A percentile compares a stretch with the other conserved stretches of the same genome.
These are phyloP conservation scores for Saccharum hybrid DNA, from an alignment of 202 grass and related monocot genomes.

Conservation along the genomic window DNA sequence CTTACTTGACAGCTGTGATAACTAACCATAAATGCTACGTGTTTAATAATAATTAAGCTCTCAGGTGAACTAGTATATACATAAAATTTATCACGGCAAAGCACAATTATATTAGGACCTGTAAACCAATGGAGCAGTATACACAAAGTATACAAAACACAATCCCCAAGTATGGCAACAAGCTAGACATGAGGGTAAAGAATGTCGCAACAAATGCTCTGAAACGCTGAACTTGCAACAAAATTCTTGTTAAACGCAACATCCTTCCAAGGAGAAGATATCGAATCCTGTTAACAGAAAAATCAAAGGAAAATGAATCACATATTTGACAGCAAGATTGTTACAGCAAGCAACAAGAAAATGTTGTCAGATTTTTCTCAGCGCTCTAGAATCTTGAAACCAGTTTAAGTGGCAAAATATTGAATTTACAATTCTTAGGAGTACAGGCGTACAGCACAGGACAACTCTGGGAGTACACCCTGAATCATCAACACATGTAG, in stretches of 20 bases:
- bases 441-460: neutral
- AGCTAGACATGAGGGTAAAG: slow-evolving; percentile 88
- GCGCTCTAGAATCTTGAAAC: neutral
- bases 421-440: slow-evolving; percentile 25
- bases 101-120: slow-evolving; percentile 56
- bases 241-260: slow-evolving; percentile 89
- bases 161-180: slow-evolving; percentile 95
- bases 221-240: slow-evolving; percentile 81
- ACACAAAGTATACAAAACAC: slow-evolving; percentile 91
- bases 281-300: slow-evolving; percentile 76
- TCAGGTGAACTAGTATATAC: neutral
- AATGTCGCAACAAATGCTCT: slow-evolving; percentile 96
- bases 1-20: neutral
- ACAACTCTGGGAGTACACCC: slow-evolving; percentile 16
- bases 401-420: neutral
- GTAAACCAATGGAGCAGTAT: slow-evolving; percentile 93
- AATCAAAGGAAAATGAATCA: slow-evolving; percentile 44
- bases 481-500: slow-evolving; percentile 25
- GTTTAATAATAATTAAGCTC: slow-evolving; percentile 27
- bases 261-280: slow-evolving; percentile 98
- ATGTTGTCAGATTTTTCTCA: slow-evolving; percentile 24
- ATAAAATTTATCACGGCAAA: slow-evolving; percentile 42
- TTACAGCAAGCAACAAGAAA: slow-evolving; percentile 38
- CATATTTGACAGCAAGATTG: slow-evolving; percentile 24
- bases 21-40: neutral